Evolutionary conservation across 305 asterid genomes (phyloP), one percentile per base, ranked within the genome.

Genomic region (Solanum aculeatissimum): DNA sequence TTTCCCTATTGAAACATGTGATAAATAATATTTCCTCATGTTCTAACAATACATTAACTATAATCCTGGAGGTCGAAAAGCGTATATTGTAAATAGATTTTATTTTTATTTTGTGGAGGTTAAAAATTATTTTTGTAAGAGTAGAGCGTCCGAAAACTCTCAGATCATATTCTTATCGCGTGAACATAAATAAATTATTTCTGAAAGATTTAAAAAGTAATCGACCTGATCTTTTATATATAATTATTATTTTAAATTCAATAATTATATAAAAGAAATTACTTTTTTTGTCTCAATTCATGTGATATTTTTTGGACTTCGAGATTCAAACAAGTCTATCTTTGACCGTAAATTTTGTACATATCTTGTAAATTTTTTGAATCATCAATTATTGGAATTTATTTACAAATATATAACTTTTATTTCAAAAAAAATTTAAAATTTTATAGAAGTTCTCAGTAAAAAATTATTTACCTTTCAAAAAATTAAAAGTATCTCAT

Each of bases 21-120:
- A 71, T 71, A n/a, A n/a, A 71, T 14, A 71, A 23, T 72, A 43
- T 23, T 43, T 21, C 14, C 57, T 23, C 40, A 7, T 7, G 80
- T 27, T 47, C 80, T n/a, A n/a, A n/a, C n/a, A n/a, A n/a, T n/a
- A n/a, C n/a, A n/a, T n/a, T n/a, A n/a, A n/a, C n/a, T n/a, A n/a
- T n/a, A n/a, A n/a, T n/a, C n/a, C n/a, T n/a, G n/a, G 3, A 25
- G 15, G 13, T 21, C 21, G 7, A 19, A 55, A 4, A 55, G 23
- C 6, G 5, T n/a, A n/a, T 9, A 19, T 0, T 5, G 21, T n/a
- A 9, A 1, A 0, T 0, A 7, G n/a, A 9, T n/a, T n/a, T 57
- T 57, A 9, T 57, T 6, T 57, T 0, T 57, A 4, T 1, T 2
- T 0, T 4, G n/a, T 57, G 10, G 14, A 57, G 10, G n/a, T n/a